phyloP scores from a whole-genome alignment of 495 filamentous ascomycete species.

The Aspergillus asperescens region DNA sequence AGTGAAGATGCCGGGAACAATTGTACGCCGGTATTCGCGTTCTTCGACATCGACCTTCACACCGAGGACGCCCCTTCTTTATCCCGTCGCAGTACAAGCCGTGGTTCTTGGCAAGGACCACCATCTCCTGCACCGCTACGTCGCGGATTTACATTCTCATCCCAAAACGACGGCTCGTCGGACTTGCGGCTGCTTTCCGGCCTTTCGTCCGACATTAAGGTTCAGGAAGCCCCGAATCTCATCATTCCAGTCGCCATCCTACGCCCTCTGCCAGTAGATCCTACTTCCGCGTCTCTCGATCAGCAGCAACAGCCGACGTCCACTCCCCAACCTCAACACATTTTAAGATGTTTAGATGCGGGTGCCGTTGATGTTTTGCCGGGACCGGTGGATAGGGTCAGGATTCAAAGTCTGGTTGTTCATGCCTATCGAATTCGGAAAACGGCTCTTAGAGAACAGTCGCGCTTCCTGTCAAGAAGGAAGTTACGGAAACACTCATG shows the following conservation, averaged over 20 bases:
- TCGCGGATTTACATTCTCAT: slow-evolving; percentile 42
- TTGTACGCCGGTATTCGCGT: slow-evolving; percentile 66
- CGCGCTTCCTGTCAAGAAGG: slow-evolving; percentile 57
- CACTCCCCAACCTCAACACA: slow-evolving; percentile 40
- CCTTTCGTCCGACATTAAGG: slow-evolving; percentile 64
- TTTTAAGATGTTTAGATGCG: slow-evolving; percentile 68
- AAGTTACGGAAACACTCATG: slow-evolving; percentile 78
- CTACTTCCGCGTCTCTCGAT: slow-evolving; percentile 27
- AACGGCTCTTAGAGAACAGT: slow-evolving; percentile 62
- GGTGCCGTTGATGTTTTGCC: slow-evolving; percentile 82
- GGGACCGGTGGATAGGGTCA: slow-evolving; percentile 65
- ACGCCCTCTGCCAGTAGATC: slow-evolving; percentile 31
- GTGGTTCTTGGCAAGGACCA: slow-evolving; percentile 37
- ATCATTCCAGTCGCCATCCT: slow-evolving; percentile 70
- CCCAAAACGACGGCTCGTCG: slow-evolving; percentile 53
- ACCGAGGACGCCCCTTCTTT: slow-evolving; percentile 25
- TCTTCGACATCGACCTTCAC: slow-evolving; percentile 59
- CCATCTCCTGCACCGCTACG: slow-evolving; percentile 35
- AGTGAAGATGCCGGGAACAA: slow-evolving; percentile 57
- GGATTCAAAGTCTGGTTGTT: slow-evolving; percentile 66
- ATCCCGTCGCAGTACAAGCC: slow-evolving; percentile 35
- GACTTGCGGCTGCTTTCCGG: slow-evolving; percentile 64
- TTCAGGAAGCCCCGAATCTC: slow-evolving; percentile 64
- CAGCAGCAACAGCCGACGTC: slow-evolving; percentile 31
- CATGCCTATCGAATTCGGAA: slow-evolving; percentile 78